Conservation (phyloP, 495 filamentous ascomycete species). For the Xylaria flabelliformis region DNA sequence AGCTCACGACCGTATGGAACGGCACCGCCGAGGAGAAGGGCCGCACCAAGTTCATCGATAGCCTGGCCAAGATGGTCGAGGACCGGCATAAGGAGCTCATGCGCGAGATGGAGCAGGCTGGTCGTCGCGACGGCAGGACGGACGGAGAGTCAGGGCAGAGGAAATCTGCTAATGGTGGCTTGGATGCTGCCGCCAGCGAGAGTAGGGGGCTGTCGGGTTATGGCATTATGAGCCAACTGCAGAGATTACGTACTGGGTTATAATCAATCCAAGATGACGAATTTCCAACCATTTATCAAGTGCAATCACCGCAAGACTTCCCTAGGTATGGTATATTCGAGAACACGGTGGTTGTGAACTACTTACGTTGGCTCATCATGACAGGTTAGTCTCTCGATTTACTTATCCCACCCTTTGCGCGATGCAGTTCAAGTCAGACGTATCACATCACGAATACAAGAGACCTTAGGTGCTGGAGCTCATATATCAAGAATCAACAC, state of each 20-base stretch:
- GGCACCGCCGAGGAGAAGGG: slow-evolving; percentile 93
- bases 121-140: slow-evolving; percentile 37
- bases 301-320: background rate
- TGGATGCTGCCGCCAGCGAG: slow-evolving; percentile 36
- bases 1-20: slow-evolving; percentile 81
- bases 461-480: background rate
- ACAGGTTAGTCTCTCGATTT: background rate
- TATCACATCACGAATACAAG: background rate
- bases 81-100: slow-evolving; percentile 63
- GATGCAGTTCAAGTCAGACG: background rate
- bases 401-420: background rate
- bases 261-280: slow-evolving; percentile 43
- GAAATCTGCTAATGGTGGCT: slow-evolving; percentile 37
- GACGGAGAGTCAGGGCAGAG: slow-evolving; percentile 37
- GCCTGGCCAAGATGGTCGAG: slow-evolving; percentile 67
- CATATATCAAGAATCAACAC: background rate
- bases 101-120: slow-evolving; percentile 53
- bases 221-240: slow-evolving; percentile 80
- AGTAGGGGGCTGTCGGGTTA: slow-evolving; percentile 59
- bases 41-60: slow-evolving; percentile 79
- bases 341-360: background rate
- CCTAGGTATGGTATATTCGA: background rate
- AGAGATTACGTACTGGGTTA: slow-evolving; percentile 78
- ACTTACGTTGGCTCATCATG: background rate
- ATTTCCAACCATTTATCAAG: background rate